Conservation (phyloP, 1,284 basidiomycete species). For the Sanguinoderma infundibulare region DNA sequence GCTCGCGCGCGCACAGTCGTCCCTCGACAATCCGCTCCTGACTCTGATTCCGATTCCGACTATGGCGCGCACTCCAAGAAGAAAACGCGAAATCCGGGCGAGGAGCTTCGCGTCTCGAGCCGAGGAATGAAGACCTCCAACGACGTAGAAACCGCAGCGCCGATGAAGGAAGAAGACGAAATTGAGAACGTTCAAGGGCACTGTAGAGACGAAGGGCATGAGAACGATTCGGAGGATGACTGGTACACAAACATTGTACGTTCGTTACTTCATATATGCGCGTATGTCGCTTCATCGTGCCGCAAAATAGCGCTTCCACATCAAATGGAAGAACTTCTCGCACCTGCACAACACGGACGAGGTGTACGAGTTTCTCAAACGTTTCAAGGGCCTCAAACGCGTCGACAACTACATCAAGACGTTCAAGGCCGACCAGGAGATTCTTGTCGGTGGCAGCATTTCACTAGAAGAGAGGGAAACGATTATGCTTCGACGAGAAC, state of each 20-base stretch:
- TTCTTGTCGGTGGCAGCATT: slow-evolving; percentile 69
- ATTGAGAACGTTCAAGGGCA: slow-evolving; percentile 89
- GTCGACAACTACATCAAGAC: slow-evolving; percentile 99
- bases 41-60: slow-evolving; percentile 85
- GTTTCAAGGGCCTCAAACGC: slow-evolving; percentile 93
- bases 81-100: slow-evolving; percentile 58
- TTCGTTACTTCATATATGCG: slow-evolving; percentile 24
- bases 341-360: slow-evolving; percentile 98
- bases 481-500: slow-evolving; percentile 88
- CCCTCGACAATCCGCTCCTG: slow-evolving; percentile 50
- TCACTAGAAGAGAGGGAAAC: slow-evolving; percentile 91
- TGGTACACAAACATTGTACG: slow-evolving; percentile 87
- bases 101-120: slow-evolving; percentile 81
- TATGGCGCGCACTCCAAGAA: slow-evolving; percentile 87
- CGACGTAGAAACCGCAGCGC: slow-evolving; percentile 64
- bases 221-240: slow-evolving; percentile 77
- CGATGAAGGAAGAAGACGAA: slow-evolving; percentile 80
- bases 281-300: slow-evolving; percentile 16
- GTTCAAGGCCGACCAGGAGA: slow-evolving; percentile 75
- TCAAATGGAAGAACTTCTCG: slow-evolving; percentile 96
- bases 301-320: slow-evolving; percentile 80
- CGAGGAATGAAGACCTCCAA: slow-evolving; percentile 84
- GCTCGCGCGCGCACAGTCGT: slow-evolving; percentile 39
- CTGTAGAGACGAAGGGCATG: slow-evolving; percentile 78
- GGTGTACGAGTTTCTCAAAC: slow-evolving; percentile 92